These are phyloP conservation scores for Henckelia pumila DNA, from an alignment of 257 asterid genomes.

Conservation along the genomic window DNA sequence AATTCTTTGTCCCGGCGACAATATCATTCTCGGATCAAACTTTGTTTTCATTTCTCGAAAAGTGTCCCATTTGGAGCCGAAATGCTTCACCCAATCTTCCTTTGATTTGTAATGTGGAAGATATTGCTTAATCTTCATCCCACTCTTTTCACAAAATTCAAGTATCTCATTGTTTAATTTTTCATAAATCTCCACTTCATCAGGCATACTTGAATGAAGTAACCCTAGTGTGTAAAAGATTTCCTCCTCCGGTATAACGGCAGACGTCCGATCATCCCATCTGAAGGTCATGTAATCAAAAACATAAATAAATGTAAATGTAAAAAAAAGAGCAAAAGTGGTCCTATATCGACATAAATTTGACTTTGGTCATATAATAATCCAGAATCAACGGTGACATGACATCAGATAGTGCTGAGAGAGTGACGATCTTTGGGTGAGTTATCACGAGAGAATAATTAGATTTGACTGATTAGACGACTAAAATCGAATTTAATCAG, in stretches of 20 bases:
- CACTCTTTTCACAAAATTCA: constrained; percentile 22
- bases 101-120: constrained; percentile 26
- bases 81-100: constrained; percentile 30
- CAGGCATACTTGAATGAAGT: constrained; percentile 16
- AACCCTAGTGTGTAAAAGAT: constrained; percentile 27
- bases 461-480: too few species aligned
- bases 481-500: too few species aligned
- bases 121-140: constrained; percentile 26
- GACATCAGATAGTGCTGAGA: too few species aligned
- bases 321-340: too few species aligned
- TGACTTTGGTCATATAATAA: too few species aligned
- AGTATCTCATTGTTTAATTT: constrained; percentile 25
- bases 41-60: constrained; percentile 25
- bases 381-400: too few species aligned
- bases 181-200: constrained; percentile 25
- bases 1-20: constrained; percentile 34
- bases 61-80: constrained; percentile 29
- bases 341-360: too few species aligned
- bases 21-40: constrained; percentile 32
- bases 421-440: too few species aligned
- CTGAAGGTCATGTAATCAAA: too few species aligned
- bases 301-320: neutral
- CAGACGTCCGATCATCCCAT: constrained; percentile 24
- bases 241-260: constrained; percentile 31
- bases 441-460: too few species aligned